Evolutionary conservation across 495 filamentous ascomycete species (phyloP), one percentile per base, ranked within the genome.

Genomic region (Trichocladium uniseriatum): DNA sequence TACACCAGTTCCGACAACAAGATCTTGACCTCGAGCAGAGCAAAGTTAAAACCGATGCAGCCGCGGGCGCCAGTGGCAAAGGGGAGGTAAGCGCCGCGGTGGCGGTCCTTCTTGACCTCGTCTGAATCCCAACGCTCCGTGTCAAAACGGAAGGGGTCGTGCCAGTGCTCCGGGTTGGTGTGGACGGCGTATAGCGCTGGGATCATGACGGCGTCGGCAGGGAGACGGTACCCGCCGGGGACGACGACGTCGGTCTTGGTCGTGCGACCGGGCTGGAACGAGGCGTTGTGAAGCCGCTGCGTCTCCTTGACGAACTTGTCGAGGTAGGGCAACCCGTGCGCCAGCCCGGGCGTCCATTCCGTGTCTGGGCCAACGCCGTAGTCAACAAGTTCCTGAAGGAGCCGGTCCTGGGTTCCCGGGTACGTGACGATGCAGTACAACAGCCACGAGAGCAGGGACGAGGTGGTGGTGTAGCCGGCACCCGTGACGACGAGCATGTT

Each of bases 41-140:
- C n/a, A n/a, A n/a, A n/a, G n/a, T 79, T 80, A 57, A 79, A 80
- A 0, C 76, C 77, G 47, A 81, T 76, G 55, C 77, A 80, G 53
- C 64, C 65, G 0, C 78, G 58, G 0, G 62, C 61, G 0, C 77
- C 78, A 7, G 67, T 63, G 0, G 69, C 76, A 39, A 81, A 80
- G 0, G 77, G 77, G 3, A 72, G 62, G 55, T 80, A 81, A 1
- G 70, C 53, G 2, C 56, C 64, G 37, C 66, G 65, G 36, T 70
- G 72, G 8, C 67, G 41, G 37, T 60, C 64, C 60, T 76, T 71
- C 21, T 27, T 3, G 4, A 73, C 70, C 45, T 66, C 61, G 0
- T 74, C 69, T 0, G 70, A 70, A 35, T 75, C 70, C 78, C 77
- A 80, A 1, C 78, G 53, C 38, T 79, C 76, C 0, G 77, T 73